Conservation (phyloP, 2,329 filamentous ascomycete species). For the Colletotrichum melonis region DNA sequence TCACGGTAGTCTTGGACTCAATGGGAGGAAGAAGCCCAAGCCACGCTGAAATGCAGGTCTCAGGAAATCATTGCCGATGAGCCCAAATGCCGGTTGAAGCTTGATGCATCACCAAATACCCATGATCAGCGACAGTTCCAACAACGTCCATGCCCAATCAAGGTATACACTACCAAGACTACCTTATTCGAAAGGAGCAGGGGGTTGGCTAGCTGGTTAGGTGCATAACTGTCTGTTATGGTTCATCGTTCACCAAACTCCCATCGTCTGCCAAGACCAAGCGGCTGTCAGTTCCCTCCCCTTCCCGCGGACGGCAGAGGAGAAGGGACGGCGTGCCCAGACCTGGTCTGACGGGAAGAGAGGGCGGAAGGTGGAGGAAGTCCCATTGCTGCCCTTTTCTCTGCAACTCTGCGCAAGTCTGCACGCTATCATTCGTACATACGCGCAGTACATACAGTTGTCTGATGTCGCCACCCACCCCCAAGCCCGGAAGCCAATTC, state of each 20-base stretch:
- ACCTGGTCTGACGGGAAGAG: not conserved
- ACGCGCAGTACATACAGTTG: not conserved
- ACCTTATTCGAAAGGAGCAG: not conserved
- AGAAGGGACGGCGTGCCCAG: constrained; percentile 4
- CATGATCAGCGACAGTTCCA: not conserved
- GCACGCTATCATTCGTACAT: too few species aligned
- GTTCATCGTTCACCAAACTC: not conserved
- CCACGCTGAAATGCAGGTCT: not conserved
- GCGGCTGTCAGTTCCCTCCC: not conserved
- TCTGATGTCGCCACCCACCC: not conserved
- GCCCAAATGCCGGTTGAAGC: not conserved
- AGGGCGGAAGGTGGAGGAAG: constrained; percentile 4
- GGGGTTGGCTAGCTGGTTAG: not conserved
- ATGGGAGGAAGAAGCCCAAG: not conserved
- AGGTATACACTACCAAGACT: not conserved
- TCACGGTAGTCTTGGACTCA: not conserved
- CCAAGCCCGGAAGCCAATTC: not conserved
- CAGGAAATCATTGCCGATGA: not conserved
- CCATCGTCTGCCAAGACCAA: not conserved
- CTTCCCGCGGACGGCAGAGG: constrained; percentile 3
- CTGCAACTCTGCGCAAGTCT: not conserved
- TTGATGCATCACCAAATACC: not conserved
- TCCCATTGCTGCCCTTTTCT: not conserved
- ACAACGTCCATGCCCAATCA: not conserved
- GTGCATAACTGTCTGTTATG: not conserved